phyloP scores from a whole-genome alignment of 192 early-diverging fungal genomes.

The Paraglomus occultum region DNA sequence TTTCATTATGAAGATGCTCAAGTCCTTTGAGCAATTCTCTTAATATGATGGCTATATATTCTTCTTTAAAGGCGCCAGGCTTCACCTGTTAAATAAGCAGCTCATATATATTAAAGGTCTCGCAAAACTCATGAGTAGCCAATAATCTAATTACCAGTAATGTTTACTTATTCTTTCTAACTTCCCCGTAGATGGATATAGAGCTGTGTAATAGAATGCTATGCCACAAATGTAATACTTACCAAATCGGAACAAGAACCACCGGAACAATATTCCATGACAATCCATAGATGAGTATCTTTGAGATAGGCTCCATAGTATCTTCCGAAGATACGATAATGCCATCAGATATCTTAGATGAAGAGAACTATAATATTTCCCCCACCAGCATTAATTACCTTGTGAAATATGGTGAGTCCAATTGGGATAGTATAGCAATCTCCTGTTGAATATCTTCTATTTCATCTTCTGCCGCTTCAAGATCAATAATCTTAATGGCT shows the following conservation, averaged over 20 bases:
- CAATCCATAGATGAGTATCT: conserved; percentile 89
- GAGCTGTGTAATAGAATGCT: not conserved
- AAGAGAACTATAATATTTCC: not conserved
- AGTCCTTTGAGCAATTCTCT: conserved; percentile 86
- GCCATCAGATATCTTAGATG: not conserved
- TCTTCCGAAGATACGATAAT: conserved; percentile 37
- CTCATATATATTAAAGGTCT: conserved; percentile 13
- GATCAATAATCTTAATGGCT: conserved; percentile 97
- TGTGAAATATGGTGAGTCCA: conserved; percentile 86
- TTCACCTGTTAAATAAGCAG: conserved; percentile 68
- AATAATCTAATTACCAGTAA: not conserved
- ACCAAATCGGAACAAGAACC: conserved; percentile 94
- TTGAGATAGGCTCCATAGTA: conserved; percentile 93
- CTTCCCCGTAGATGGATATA: no score
- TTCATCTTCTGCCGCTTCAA: conserved; percentile 96
- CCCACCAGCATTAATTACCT: conserved; percentile 37
- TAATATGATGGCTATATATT: conserved; percentile 89
- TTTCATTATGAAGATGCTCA: conserved; percentile 88
- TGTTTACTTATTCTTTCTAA: not conserved
- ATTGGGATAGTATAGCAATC: conserved; percentile 91
- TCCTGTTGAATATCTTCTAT: conserved; percentile 99
- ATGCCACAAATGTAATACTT: conserved; percentile 18
- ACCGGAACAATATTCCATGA: conserved; percentile 98
- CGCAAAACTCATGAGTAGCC: not conserved
- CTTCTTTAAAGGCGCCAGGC: conserved; percentile 78